These are phyloP conservation scores for Pichia sp. DNA, from an alignment of 1,139 yeast genomes.

Conservation along the genomic window DNA sequence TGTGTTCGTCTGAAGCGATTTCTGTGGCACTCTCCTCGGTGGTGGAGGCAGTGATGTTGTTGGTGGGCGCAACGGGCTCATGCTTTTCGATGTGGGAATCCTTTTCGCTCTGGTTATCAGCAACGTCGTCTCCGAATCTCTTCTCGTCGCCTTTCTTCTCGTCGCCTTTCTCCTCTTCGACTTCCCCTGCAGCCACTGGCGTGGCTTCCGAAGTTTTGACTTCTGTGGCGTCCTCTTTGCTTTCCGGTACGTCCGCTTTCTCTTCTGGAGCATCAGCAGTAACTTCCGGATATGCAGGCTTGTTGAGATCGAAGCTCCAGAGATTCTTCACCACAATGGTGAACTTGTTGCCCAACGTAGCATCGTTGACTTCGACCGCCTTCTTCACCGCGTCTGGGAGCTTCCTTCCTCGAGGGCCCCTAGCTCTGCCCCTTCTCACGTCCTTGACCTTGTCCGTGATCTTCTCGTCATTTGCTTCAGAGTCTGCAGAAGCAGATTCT, in stretches of 20 bases:
- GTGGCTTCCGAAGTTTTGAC: not conserved
- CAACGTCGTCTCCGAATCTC: too few relatives aligned
- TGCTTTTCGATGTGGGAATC: too few relatives aligned
- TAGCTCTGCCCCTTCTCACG: conserved; percentile 51
- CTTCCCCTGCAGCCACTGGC: not conserved
- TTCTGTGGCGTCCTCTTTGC: too few relatives aligned
- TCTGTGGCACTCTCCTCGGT: too few relatives aligned
- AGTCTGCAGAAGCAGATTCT: conserved; percentile 18
- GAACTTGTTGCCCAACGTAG: conserved; percentile 32
- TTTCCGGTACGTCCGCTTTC: not conserved
- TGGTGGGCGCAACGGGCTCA: too few relatives aligned
- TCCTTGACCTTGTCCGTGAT: conserved; percentile 29
- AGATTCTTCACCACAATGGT: conserved; percentile 36
- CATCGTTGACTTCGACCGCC: conserved; percentile 41
- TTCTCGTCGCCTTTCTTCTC: not conserved
- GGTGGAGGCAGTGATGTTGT: too few relatives aligned
- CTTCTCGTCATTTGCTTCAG: conserved; percentile 18
- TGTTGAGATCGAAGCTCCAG: conserved; percentile 33
- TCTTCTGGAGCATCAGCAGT: not conserved
- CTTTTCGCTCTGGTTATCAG: too few relatives aligned
- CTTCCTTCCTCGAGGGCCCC: conserved; percentile 76
- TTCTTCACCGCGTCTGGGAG: conserved; percentile 60
- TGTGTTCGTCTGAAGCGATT: too few relatives aligned
- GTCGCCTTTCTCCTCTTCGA: not conserved
- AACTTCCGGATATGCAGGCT: not conserved